Conservation (phyloP, 2,329 filamentous ascomycete species). For the Pseudomassariella vexata region DNA sequence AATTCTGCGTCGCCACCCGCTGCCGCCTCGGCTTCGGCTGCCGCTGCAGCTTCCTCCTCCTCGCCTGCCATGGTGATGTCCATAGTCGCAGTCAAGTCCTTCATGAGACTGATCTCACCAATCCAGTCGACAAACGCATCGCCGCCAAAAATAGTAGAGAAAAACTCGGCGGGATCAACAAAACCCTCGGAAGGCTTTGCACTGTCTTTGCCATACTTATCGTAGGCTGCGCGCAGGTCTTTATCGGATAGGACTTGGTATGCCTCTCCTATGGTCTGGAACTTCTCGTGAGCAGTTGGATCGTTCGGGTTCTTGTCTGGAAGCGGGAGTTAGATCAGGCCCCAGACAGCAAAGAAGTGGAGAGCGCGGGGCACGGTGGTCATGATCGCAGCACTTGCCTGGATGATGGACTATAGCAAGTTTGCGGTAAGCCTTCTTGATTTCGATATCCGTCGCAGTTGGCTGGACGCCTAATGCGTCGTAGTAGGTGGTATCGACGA, state of each 20-base stretch:
- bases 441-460: constrained; percentile 82
- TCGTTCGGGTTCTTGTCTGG: constrained; percentile 98
- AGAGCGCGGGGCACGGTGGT: not conserved
- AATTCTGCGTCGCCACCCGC: constrained; percentile 43
- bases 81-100: constrained; percentile 96
- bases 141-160: constrained; percentile 95
- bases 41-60: constrained; percentile 59
- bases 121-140: constrained; percentile 96
- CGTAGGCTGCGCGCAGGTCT: constrained; percentile 85
- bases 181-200: constrained; percentile 89
- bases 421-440: constrained; percentile 96
- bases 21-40: constrained; percentile 46
- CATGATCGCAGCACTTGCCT: constrained; percentile 40
- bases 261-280: constrained; percentile 76
- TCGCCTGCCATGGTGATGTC: constrained; percentile 86
- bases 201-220: constrained; percentile 94
- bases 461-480: constrained; percentile 80
- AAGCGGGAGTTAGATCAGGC: no score
- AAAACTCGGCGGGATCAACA: constrained; percentile 94
- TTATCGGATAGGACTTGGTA: constrained; percentile 81
- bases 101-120: constrained; percentile 97
- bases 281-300: constrained; percentile 86
- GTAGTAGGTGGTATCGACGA: constrained; percentile 84
- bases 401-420: constrained; percentile 91
- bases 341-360: constrained; percentile 4